Base-by-base conservation (phyloP, 2,329 filamentous ascomycete genomes). In the Calonectria fujianensis region DNA sequence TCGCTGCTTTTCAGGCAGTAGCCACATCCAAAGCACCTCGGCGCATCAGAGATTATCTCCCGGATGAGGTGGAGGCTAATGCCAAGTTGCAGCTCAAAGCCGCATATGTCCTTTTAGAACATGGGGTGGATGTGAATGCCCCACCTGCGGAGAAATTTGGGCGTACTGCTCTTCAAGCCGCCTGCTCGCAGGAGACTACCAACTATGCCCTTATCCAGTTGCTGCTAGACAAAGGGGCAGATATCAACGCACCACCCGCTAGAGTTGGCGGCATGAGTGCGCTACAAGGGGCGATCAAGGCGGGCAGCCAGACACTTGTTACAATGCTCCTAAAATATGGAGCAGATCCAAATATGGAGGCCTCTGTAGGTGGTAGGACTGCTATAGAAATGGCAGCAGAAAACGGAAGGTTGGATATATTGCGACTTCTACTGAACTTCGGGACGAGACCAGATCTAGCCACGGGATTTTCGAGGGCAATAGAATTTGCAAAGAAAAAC, bases 321-420 rank as follows among this genome's bases (percentile, higher is more conserved):
- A 18, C 13, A 27, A 39, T 16, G 3, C 54, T 59, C 8, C 54
- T 59, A 13, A 16, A 27, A 5, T 13, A 39, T 4, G 20, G 29
- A 6, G 54, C 54, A n/a, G 54, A 59, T 4, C 13, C 37, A 6
- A 59, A 59, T 24, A n/a, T 11, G 9, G 32, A n/a, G 9, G 54
- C 54, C 1, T n/a, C 32, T 2, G 32, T 39, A 59, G 37, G 24
- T 39, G 54, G 54, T 7, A 59, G 54, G 18, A 59, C 54, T 8
- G 32, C 54, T 8, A 32, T 59, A 2, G 54, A 59, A 18, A 35
- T 32, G 37, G 54, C 54, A 59, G 54, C 54, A 24, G 54, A 59
- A 35, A 32, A 59, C 8, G 54, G 54, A 20, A 59, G 45, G 45
- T 11, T 48, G 45, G n/a, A 24, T 48, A 48, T 48, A 48, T 48